Percentiles rank a stretch among this genome's conserved stretches.
phyloP scores from a whole-genome alignment of 106 monocot genomes.

The Cymbidium sinense region DNA sequence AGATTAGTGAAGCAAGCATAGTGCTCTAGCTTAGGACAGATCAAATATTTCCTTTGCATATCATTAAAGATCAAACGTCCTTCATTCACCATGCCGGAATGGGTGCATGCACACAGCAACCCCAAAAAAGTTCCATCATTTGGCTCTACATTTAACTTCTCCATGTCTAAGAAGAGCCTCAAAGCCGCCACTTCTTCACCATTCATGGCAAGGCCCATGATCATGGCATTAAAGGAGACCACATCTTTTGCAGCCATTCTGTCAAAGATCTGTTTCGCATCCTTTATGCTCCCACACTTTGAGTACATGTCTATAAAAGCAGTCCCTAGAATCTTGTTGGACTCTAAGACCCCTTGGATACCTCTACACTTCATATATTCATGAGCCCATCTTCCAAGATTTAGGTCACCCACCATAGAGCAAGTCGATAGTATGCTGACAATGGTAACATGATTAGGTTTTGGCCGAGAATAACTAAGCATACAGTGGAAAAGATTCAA shows the following conservation, averaged over 20 bases:
- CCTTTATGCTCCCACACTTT: constrained; percentile 50
- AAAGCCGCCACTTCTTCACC: constrained; percentile 38
- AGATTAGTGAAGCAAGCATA: constrained; percentile 35
- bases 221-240: constrained; percentile 64
- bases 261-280: constrained; percentile 46
- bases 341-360: constrained; percentile 9
- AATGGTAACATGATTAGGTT: constrained; percentile 51
- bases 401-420: constrained; percentile 52
- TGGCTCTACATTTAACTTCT: constrained; percentile 14
- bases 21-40: constrained; percentile 27
- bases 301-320: constrained; percentile 79
- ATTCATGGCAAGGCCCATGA: constrained; percentile 56
- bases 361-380: constrained; percentile 11
- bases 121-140: constrained; percentile 33
- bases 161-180: constrained; percentile 37
- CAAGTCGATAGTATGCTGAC: constrained; percentile 47
- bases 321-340: constrained; percentile 35
- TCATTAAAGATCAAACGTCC: constrained; percentile 21
- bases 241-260: constrained; percentile 38
- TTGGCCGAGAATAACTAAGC: constrained; percentile 17
- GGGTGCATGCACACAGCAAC: constrained; percentile 30
- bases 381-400: constrained; percentile 41
- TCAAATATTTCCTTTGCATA: constrained; percentile 15
- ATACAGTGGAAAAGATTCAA: constrained; percentile 31
- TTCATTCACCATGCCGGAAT: constrained; percentile 28